phyloP scores from a whole-genome alignment of 148 eudicot genomes.

The Dianthus caryophyllus region DNA sequence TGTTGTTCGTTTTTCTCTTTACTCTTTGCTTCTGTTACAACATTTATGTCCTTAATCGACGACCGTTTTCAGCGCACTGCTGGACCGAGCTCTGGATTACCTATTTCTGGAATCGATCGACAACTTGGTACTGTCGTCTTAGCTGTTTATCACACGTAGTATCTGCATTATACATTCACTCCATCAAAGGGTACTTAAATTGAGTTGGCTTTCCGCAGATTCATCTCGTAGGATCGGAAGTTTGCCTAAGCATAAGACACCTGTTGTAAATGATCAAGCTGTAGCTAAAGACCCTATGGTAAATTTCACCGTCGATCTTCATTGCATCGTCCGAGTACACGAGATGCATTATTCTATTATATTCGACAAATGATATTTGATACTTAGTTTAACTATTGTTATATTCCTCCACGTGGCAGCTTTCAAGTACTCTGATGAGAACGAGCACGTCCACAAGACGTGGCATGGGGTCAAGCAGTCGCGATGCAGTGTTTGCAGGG shows the following conservation, averaged over 20 bases:
- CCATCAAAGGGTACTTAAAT: not conserved
- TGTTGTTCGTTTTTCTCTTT: too few species aligned
- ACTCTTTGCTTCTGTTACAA: too few species aligned
- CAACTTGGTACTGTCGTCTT: conserved; percentile 46
- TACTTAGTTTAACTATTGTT: too few species aligned
- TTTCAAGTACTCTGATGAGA: conserved; percentile 24
- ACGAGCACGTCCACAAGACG: conserved; percentile 36
- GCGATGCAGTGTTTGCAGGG: conserved; percentile 38
- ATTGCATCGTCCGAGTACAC: not conserved
- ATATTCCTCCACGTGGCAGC: conserved; percentile 20
- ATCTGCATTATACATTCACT: conserved; percentile 1
- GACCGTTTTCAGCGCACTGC: conserved; percentile 57
- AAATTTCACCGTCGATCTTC: not conserved
- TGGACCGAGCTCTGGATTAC: conserved; percentile 84
- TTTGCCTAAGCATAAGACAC: conserved; percentile 58
- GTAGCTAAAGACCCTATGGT: conserved; percentile 44
- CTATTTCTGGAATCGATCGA: conserved; percentile 48
- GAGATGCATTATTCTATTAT: not conserved
- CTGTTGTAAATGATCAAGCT: conserved; percentile 43
- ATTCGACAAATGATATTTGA: too few species aligned
- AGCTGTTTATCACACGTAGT: too few species aligned
- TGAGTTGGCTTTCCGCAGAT: conserved; percentile 56
- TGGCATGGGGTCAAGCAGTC: conserved; percentile 41
- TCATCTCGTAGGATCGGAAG: conserved; percentile 53
- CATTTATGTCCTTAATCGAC: conserved; percentile 10